These are phyloP conservation scores for Madurella fahalii DNA, from an alignment of 2,329 filamentous ascomycete species.

Conservation along the genomic window DNA sequence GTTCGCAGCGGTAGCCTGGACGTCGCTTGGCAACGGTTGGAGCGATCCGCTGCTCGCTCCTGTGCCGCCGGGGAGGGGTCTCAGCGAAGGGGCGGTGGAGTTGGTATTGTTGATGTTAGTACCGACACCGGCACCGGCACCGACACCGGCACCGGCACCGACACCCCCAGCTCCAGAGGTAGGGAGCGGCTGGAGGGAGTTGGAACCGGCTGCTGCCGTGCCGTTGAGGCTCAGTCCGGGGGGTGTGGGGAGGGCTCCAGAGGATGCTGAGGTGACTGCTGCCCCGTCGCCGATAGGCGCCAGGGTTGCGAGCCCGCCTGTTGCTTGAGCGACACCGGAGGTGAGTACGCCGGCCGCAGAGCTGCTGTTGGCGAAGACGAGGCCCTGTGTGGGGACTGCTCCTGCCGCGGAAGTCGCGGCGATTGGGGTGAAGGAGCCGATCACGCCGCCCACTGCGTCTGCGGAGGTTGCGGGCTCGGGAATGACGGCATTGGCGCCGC, in stretches of 20 bases:
- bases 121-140: neutral
- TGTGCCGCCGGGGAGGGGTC: neutral
- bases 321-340: constrained; percentile 3
- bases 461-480: neutral
- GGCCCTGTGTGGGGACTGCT: constrained; percentile 1
- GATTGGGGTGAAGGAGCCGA: constrained; percentile 13
- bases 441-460: neutral
- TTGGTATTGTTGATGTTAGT: neutral
- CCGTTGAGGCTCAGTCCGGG: neutral
- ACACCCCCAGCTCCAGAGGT: neutral
- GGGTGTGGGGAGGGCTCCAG: neutral
- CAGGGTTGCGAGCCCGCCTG: neutral
- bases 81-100: neutral
- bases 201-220: neutral
- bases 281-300: neutral
- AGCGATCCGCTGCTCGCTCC: neutral
- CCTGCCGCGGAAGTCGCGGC: neutral
- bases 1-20: neutral
- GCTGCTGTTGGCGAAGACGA: constrained; percentile 10
- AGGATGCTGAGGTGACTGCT: neutral
- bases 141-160: too few species aligned
- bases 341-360: neutral
- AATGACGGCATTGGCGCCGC: neutral
- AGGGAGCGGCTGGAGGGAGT: neutral
- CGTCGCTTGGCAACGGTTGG: neutral